These are phyloP conservation scores for Dothideomycetes sp. DNA, from an alignment of 2,329 filamentous ascomycete genomes.

Conservation along the genomic window DNA sequence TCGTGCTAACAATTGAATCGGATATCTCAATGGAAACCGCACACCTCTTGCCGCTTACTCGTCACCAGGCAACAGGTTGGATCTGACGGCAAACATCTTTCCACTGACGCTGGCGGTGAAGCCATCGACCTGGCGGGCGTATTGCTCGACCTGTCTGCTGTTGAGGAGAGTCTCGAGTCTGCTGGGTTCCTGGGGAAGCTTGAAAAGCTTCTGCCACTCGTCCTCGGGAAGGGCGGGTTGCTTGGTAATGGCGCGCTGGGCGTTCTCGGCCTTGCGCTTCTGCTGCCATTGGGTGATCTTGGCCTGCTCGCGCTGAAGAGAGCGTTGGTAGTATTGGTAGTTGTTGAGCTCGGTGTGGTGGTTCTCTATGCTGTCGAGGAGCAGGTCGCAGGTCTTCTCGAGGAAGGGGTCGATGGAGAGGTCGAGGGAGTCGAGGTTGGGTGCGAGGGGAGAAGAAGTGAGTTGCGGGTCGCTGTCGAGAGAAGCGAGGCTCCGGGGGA, in stretches of 20 bases:
- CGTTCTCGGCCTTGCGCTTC: conserved; percentile 95
- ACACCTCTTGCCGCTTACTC: conserved; percentile 1
- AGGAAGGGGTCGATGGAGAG: conserved; percentile 94
- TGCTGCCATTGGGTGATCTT: conserved; percentile 96
- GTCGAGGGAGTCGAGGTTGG: conserved; percentile 81
- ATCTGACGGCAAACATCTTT: conserved; percentile 96
- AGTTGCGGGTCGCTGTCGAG: conserved; percentile 54
- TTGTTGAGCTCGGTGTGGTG: conserved; percentile 99
- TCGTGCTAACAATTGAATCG: not conserved
- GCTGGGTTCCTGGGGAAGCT: conserved; percentile 90
- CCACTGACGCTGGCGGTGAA: conserved; percentile 84
- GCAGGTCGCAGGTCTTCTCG: conserved; percentile 93
- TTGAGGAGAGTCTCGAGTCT: conserved; percentile 89
- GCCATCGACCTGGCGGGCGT: conserved; percentile 91
- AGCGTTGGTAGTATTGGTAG: conserved; percentile 94
- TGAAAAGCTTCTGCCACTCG: conserved; percentile 97
- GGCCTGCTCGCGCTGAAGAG: conserved; percentile 82
- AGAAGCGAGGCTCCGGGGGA: conserved; percentile 69
- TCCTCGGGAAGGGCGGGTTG: conserved; percentile 84
- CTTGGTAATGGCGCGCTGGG: conserved; percentile 72
- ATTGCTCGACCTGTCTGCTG: conserved; percentile 93
- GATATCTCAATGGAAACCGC: not conserved
- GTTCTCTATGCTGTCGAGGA: conserved; percentile 92
- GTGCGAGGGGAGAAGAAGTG: conserved; percentile 58
- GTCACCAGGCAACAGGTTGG: conserved; percentile 51